Evolutionary conservation across 257 asterid genomes (phyloP).

Genomic region (Echium plantagineum): DNA sequence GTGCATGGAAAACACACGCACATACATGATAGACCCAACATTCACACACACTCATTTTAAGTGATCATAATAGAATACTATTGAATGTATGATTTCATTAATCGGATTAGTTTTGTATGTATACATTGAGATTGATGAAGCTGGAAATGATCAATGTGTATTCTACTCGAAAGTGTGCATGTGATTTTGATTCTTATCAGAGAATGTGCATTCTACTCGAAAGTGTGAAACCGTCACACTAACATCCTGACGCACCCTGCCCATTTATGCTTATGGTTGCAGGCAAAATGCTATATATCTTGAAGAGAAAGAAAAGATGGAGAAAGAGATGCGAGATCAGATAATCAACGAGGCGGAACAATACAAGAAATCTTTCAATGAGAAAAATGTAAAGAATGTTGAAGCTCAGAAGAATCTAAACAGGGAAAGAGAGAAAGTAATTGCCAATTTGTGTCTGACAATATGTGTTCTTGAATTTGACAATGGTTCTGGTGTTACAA

Average conservation of each 20-base stretch:
- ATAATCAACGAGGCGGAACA: slow-evolving; percentile 89
- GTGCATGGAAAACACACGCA: too few species aligned
- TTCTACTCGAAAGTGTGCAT: too few species aligned
- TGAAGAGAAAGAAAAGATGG: slow-evolving; percentile 89
- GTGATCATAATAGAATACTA: too few species aligned
- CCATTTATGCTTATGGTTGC: slow-evolving; percentile 1
- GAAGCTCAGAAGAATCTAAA: slow-evolving; percentile 60
- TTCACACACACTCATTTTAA: too few species aligned
- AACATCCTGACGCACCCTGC: too few species aligned
- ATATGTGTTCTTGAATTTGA: not conserved
- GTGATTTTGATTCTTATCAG: not conserved
- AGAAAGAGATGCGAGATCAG: slow-evolving; percentile 72
- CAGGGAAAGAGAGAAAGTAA: slow-evolving; percentile 80
- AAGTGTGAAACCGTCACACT: too few species aligned
- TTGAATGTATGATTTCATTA: too few species aligned
- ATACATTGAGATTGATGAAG: too few species aligned
- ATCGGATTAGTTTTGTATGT: too few species aligned
- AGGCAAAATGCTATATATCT: slow-evolving; percentile 80
- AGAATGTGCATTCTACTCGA: slow-evolving; percentile 1
- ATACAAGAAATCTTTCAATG: slow-evolving; percentile 59
- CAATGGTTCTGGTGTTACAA: not conserved
- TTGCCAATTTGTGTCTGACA: not conserved
- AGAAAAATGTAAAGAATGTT: slow-evolving; percentile 49
- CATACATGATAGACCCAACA: too few species aligned
- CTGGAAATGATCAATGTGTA: too few species aligned